Base-by-base conservation (phyloP, 768 basidiomycete genomes). In the Amanita rubescens region DNA sequence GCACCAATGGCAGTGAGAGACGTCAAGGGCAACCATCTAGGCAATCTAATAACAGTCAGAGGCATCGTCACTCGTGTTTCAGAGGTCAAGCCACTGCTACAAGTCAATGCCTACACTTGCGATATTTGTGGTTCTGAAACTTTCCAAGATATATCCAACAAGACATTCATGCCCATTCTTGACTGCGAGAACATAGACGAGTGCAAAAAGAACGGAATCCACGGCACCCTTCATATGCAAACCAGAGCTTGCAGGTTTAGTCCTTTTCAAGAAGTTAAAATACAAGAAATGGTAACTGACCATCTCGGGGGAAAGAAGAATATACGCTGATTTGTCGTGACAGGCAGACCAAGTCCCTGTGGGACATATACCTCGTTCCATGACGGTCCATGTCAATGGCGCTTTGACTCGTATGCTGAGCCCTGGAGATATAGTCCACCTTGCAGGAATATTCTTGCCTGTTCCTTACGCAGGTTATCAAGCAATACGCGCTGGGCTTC, bases 291-390 rank as follows among this genome's bases (percentile, higher is more conserved):
- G 94, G 94, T 90, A 54, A 57, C 75, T 61, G 1, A 7, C 39
- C 11, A 9, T 2, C 2, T 41, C 12, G 11, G 27, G 14, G 11
- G n/a, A n/a, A n/a, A 12, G 15, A 25, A 24, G 20, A 20, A 25
- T 15, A 24, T 41, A 15, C 24, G 22, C 49, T 50, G 37, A 50
- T 11, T 17, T 25, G n/a, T 27, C 27, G 10, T 25, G 19, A 9
- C 60, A 93, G 93, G 90, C 95, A 22, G 95, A 98, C 63, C 96
- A 99, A 84, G 96, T 99, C 1, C 96, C 96, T 20, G 95, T 99
- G 44, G 96, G 96, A 3, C 96, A 99, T 67, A 99, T 99, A 54
- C 96, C 96, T 20, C 86, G 96, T 35, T 94, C 94, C 2, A 98
- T 97, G 96, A 94, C 94, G 0, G 69, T 96, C n/a, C 94, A 99